Evolutionary conservation across 768 basidiomycete genomes (phyloP), one percentile per base, ranked within the genome.

Genomic region (Sarcodon sp.): DNA sequence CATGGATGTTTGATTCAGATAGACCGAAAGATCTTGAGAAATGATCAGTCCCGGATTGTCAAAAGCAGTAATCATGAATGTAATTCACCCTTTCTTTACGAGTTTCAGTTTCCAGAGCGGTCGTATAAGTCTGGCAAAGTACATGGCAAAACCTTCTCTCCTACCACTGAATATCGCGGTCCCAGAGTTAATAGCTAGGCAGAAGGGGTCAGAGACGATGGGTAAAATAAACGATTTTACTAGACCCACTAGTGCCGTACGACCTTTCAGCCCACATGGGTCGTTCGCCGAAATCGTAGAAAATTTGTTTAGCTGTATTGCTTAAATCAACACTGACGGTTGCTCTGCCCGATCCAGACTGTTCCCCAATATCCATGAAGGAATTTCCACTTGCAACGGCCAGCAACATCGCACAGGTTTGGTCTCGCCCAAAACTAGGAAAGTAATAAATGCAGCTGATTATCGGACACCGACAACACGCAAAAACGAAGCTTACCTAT

Each of bases 371-470:
- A 50, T 85, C 80, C 47, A 91, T 63, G 63, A 83, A 90, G 1
- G 82, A 81, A 61, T 91, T 92, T 34, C 85, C 87, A 50, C 84
- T 76, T 0, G 90, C 87, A 48, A 97, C 73, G 9, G 82, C 85
- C 11, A 94, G 73, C 13, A 90, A 76, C 87, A 96, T 93, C 5
- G 88, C 83, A 56, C 90, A 93, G 3, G 88, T 85, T 57, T 94
- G 87, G 60, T 92, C 87, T 47, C 89, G 77, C 43, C 92, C 91
- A 61, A 87, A 96, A 59, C 92, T 94, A 55, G 21, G 21, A 13
- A 50, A 1, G 15, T n/a, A 37, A 27, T n/a, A 18, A 50, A 35
- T 3, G 27, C 15, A 8, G 13, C 21, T 27, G 21, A 27, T 27
- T 27, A 27, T 27, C 21, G 4, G 8, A 3, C 13, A 50, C 3